phyloP scores from a whole-genome alignment of 768 basidiomycete species.

The Royoungia palumana region DNA sequence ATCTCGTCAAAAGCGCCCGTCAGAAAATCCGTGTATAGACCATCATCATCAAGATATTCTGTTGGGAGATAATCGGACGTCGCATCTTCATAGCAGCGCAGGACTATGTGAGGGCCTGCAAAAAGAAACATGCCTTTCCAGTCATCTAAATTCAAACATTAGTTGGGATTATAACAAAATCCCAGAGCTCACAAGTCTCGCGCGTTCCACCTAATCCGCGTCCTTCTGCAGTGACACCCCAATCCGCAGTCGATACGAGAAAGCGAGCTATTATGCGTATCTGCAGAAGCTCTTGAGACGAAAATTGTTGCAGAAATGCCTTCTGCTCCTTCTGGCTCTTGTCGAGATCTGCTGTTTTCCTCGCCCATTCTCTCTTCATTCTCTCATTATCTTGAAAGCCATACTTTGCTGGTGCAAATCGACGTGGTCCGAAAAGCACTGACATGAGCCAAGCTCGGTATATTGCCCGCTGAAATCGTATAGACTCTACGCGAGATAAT shows the following conservation, averaged over 20 bases:
- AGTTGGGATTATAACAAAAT: too few relatives aligned
- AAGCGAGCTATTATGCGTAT: constrained; percentile 11
- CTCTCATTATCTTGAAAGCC: neutral
- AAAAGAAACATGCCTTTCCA: constrained; percentile 12
- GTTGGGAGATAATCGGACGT: too few relatives aligned
- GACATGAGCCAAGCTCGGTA: constrained; percentile 13
- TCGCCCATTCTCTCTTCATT: too few relatives aligned
- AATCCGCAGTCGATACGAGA: neutral
- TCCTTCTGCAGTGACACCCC: constrained; percentile 9
- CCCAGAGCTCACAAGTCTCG: constrained; percentile 9
- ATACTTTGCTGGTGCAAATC: neutral
- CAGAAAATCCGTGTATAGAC: too few relatives aligned
- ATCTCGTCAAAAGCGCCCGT: too few relatives aligned
- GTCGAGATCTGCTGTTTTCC: neutral
- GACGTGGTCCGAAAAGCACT: constrained; percentile 3
- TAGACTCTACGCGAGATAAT: constrained; percentile 13
- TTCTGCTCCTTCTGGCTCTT: neutral
- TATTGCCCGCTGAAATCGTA: constrained; percentile 11
- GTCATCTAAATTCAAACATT: constrained; percentile 5
- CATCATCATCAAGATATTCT: too few relatives aligned
- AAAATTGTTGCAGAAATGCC: constrained; percentile 13
- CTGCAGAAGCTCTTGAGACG: constrained; percentile 18
- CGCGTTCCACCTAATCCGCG: constrained; percentile 1
- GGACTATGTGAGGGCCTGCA: constrained; percentile 13
- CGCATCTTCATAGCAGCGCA: constrained; percentile 1